Base-by-base conservation (phyloP, 768 basidiomycete species). In the Lenzites betulinus region DNA sequence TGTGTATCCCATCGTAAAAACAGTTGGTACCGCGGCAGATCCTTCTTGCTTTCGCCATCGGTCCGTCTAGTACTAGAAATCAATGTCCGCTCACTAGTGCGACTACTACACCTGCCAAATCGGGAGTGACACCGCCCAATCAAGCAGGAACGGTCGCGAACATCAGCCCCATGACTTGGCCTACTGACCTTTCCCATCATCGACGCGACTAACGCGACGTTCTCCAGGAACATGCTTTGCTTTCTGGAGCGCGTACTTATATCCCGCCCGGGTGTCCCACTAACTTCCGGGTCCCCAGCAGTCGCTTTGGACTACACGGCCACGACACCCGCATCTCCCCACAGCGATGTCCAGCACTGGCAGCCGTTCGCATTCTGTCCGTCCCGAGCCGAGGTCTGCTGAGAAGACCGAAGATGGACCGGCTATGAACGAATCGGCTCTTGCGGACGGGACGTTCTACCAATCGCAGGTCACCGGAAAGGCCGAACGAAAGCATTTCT, bases 381-480 rank as follows among this genome's bases (percentile, higher is more conserved):
- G 46, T 7, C 12, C 43, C 1, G 55, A 62, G n/a, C 48, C 56
- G 56, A 41, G 38, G 30, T 11, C 16, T 4, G 30, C 30, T 22
- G 53, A 54, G 49, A 57, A 60, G 39, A 18, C 53, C n/a, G 65
- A 66, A 28, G 62, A 54, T 4, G 59, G 53, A 0, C 36, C 30
- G 18, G 56, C 49, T 23, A 26, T 54, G 30, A 38, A 28, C 15
- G 52, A 59, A 20, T 50, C 62, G 22, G 51, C 58, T 13, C 68
- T 72, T 42, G 46, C 58, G 18, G 71, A 76, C 16, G 83, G 82
- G 16, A 81, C 78, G 0, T 70, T 68, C 7, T 67, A 81, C 60
- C 83, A 84, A 62, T 66, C 66, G 16, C 71, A 71, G 58, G 66
- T 81, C 16, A 50, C 56, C 7, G 59, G 36, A n/a, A 75, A 76